phyloP scores from a whole-genome alignment of 306 rosid genomes.

The Gillenia trifoliata region DNA sequence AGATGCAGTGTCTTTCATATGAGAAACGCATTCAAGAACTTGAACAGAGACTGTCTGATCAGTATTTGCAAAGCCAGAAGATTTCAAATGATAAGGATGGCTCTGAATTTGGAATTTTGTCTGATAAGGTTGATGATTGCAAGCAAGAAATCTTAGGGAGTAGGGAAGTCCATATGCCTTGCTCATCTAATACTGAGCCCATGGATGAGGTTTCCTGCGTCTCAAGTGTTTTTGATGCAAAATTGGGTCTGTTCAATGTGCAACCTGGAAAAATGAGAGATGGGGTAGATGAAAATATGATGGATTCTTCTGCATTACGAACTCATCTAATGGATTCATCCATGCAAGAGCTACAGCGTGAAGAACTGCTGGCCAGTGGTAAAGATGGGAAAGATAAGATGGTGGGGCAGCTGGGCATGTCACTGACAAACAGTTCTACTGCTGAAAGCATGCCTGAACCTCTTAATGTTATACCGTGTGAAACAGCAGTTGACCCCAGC shows the following conservation, averaged over 20 bases:
- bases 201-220: constrained; percentile 98
- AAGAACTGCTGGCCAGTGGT: constrained; percentile 46
- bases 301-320: constrained; percentile 78
- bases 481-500: constrained; percentile 37
- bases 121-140: constrained; percentile 46
- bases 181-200: constrained; percentile 57
- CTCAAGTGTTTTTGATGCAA: constrained; percentile 73
- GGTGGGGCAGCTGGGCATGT: constrained; percentile 62
- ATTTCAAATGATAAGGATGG: constrained; percentile 40
- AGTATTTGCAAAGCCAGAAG: constrained; percentile 63
- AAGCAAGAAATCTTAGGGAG: constrained; percentile 45
- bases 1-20: constrained; percentile 72
- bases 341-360: constrained; percentile 81
- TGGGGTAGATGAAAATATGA: constrained; percentile 87
- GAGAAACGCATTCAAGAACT: constrained; percentile 92
- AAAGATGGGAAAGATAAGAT: constrained; percentile 65
- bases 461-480: constrained; percentile 52
- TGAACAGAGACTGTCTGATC: constrained; percentile 81
- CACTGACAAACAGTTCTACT: constrained; percentile 87
- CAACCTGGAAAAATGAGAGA: constrained; percentile 54
- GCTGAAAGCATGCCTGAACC: constrained; percentile 88
- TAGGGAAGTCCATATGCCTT: constrained; percentile 45
- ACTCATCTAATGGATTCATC: constrained; percentile 76
- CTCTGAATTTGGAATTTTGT: constrained; percentile 42
- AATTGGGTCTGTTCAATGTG: constrained; percentile 56